Percentiles rank a stretch among this genome's conserved stretches.
Conservation (phyloP, 768 basidiomycete genomes). For the Pholiota conissans region DNA sequence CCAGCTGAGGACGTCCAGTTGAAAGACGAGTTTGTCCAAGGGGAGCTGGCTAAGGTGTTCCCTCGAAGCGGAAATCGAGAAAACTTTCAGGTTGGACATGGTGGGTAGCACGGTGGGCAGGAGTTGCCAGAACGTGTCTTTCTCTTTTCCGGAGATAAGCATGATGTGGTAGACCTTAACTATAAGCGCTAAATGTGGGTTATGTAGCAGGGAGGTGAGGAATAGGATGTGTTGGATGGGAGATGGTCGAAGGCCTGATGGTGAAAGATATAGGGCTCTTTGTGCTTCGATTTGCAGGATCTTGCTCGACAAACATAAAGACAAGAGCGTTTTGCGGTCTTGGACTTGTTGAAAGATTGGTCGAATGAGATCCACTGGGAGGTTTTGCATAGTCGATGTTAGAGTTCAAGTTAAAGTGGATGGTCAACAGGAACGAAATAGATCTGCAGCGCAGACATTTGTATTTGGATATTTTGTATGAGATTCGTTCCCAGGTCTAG, state of each 20-base stretch:
- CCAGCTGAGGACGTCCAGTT: slow-evolving; percentile 1
- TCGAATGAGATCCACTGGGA: background rate
- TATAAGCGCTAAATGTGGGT: background rate
- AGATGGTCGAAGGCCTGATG: background rate
- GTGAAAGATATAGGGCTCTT: background rate
- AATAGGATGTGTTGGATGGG: background rate
- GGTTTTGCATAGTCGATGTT: background rate
- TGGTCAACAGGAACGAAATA: background rate
- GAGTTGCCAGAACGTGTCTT: background rate
- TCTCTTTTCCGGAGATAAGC: background rate
- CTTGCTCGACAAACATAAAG: background rate
- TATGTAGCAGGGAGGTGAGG: background rate
- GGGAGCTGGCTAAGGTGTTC: background rate
- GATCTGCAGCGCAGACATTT: too few species aligned
- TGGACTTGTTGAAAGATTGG: background rate
- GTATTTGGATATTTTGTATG: too few species aligned
- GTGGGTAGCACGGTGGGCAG: background rate
- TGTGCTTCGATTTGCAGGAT: background rate
- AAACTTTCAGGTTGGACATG: background rate
- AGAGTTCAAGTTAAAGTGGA: background rate
- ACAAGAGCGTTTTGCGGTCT: background rate
- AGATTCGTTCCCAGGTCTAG: too few species aligned
- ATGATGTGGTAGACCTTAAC: background rate
- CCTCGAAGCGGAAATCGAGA: background rate
- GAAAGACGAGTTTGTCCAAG: background rate